Evolutionary conservation across 2,329 filamentous ascomycete genomes (phyloP).

Genomic region (Akanthomyces uredinophilus): DNA sequence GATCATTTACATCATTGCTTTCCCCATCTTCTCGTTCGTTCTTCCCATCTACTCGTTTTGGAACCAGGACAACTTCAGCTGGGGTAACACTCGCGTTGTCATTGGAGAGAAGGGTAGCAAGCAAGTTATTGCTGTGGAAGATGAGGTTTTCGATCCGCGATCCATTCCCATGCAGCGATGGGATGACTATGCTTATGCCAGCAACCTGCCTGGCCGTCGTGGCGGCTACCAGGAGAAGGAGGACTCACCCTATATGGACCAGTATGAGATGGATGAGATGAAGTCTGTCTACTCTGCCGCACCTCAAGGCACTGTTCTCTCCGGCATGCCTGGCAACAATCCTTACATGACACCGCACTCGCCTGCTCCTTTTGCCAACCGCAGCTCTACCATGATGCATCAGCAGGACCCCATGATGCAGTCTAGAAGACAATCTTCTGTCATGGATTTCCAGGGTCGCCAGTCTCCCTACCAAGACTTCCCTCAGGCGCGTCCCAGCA

Average conservation of each 20-base stretch:
- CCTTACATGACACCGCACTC: conserved; percentile 80
- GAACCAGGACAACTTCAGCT: conserved; percentile 98
- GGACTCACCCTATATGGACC: conserved; percentile 63
- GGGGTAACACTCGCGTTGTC: conserved; percentile 97
- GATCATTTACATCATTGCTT: conserved; percentile 96
- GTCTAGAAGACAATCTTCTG: conserved; percentile 67
- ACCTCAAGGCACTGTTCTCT: conserved; percentile 80
- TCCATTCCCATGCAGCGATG: conserved; percentile 92
- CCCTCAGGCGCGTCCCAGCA: conserved; percentile 51
- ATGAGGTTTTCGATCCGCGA: conserved; percentile 82
- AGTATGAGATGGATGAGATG: conserved; percentile 97
- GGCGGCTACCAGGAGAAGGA: conserved; percentile 63
- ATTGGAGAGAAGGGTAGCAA: conserved; percentile 90
- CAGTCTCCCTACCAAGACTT: conserved; percentile 56
- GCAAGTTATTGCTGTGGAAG: conserved; percentile 80
- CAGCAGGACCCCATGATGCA: conserved; percentile 45
- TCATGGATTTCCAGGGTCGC: conserved; percentile 41
- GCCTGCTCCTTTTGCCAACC: conserved; percentile 61
- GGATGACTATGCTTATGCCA: conserved; percentile 88
- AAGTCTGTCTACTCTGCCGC: conserved; percentile 93
- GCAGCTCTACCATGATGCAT: conserved; percentile 40
- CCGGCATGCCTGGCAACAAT: conserved; percentile 69
- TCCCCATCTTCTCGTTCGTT: conserved; percentile 86
- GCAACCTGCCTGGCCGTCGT: conserved; percentile 87
- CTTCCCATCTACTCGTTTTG: conserved; percentile 97